Evolutionary conservation across 768 basidiomycete genomes (phyloP).

Genomic region (Kwoniella heveanensis): DNA sequence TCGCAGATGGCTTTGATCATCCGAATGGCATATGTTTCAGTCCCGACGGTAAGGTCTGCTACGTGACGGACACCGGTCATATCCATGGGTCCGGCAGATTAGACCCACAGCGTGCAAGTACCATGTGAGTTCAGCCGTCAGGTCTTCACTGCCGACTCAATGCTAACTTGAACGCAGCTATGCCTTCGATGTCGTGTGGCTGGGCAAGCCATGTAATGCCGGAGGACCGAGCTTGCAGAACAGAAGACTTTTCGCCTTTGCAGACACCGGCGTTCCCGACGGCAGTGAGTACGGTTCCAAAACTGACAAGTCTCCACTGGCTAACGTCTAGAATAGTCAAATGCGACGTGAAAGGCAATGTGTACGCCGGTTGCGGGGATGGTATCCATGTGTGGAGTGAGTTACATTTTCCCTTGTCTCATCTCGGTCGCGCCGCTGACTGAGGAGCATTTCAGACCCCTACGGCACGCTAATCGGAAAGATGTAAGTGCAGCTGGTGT

Average conservation of each 20-base stretch:
- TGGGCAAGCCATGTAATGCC: not conserved
- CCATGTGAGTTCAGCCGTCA: conserved; percentile 19
- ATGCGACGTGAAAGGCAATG: conserved; percentile 27
- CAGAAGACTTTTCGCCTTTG: conserved; percentile 30
- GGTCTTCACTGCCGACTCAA: not conserved
- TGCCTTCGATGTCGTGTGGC: conserved; percentile 30
- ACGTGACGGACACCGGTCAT: conserved; percentile 36
- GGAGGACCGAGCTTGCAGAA: conserved; percentile 21
- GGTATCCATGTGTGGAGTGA: conserved; percentile 36
- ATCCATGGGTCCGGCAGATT: conserved; percentile 25
- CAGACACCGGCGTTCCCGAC: conserved; percentile 33
- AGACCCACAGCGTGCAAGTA: conserved; percentile 23
- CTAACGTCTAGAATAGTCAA: conserved; percentile 24
- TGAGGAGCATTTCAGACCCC: conserved; percentile 7
- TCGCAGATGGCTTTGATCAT: conserved; percentile 38
- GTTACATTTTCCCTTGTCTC: not conserved
- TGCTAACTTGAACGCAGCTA: conserved; percentile 17
- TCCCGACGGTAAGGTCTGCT: conserved; percentile 27
- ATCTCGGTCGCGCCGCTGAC: not conserved
- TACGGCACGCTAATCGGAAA: conserved; percentile 23
- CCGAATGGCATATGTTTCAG: conserved; percentile 36
- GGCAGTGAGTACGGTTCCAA: conserved; percentile 24
- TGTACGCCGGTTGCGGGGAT: conserved; percentile 36
- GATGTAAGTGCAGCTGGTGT: conserved; percentile 31
- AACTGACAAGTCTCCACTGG: not conserved